These are phyloP conservation scores for Neckera pumila DNA, from an alignment of 225 moss, liverwort and hornwort species.

Conservation along the genomic window DNA sequence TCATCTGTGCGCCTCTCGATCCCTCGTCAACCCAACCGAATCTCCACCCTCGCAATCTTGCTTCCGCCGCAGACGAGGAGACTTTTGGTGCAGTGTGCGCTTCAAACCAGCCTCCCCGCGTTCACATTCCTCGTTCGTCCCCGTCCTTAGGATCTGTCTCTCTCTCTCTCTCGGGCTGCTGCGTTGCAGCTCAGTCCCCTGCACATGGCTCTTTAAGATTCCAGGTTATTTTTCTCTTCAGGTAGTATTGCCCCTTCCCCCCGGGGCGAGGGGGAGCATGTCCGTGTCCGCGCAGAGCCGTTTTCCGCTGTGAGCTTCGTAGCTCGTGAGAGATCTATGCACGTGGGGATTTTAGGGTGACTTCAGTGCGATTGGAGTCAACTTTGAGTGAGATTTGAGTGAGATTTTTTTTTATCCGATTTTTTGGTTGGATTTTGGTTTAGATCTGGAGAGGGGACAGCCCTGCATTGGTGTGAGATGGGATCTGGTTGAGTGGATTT, in stretches of 20 bases:
- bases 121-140: not conserved
- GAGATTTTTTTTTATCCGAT: not conserved
- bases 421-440: not conserved
- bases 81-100: not conserved
- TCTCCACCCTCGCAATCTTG: not conserved
- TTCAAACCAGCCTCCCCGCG: not conserved
- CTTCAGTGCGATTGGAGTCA: not conserved
- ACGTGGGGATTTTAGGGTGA: not conserved
- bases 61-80: not conserved
- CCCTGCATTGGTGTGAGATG: conserved; percentile 1
- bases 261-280: conserved; percentile 7
- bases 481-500: conserved; percentile 2
- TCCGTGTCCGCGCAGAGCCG: not conserved
- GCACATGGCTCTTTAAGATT: not conserved
- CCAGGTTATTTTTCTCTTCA: not conserved
- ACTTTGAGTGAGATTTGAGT: not conserved
- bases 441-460: conserved; percentile 3
- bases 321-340: not conserved
- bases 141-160: not conserved
- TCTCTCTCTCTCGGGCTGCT: not conserved
- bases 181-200: not conserved
- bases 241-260: not conserved
- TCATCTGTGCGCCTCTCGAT: not conserved
- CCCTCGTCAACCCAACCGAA: not conserved
- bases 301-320: not conserved